Percentiles rank a stretch among this genome's conserved stretches.
Conservation (phyloP, 306 rosid genomes). For the Vigna radiata region DNA sequence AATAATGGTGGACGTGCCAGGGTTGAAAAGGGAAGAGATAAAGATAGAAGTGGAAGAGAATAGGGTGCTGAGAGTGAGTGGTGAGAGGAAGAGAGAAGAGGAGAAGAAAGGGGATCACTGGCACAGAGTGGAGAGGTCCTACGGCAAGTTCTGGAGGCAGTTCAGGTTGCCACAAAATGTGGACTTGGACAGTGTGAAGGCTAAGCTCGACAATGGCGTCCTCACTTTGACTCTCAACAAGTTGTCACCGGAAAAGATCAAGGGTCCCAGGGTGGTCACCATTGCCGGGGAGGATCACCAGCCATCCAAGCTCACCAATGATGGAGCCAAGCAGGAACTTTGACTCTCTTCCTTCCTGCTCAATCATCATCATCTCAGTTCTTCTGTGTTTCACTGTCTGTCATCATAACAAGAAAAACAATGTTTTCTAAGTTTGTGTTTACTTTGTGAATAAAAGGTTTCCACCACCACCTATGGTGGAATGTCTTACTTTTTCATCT, state of each 20-base stretch:
- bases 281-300: conserved; percentile 52
- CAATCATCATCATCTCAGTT: neutral
- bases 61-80: conserved; percentile 67
- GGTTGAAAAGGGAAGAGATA: conserved; percentile 61
- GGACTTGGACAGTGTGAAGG: conserved; percentile 65
- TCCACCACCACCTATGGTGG: neutral
- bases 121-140: conserved; percentile 68
- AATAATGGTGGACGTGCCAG: conserved; percentile 74
- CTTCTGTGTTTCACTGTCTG: neutral
- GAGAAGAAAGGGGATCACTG: conserved; percentile 66
- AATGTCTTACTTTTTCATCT: neutral
- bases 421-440: conserved; percentile 7
- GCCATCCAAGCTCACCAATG: conserved; percentile 22
- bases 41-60: conserved; percentile 71
- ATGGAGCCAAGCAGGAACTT: conserved; percentile 62
- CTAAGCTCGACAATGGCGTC: conserved; percentile 70
- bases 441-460: conserved; percentile 43
- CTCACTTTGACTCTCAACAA: conserved; percentile 61
- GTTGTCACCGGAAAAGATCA: conserved; percentile 64
- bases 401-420: neutral
- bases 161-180: conserved; percentile 67
- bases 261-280: conserved; percentile 61
- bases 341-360: conserved; percentile 34
- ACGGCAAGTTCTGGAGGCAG: conserved; percentile 76
- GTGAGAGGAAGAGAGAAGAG: conserved; percentile 68